phyloP scores from a whole-genome alignment of 306 rosid genomes.

The Corylus heterophylla region DNA sequence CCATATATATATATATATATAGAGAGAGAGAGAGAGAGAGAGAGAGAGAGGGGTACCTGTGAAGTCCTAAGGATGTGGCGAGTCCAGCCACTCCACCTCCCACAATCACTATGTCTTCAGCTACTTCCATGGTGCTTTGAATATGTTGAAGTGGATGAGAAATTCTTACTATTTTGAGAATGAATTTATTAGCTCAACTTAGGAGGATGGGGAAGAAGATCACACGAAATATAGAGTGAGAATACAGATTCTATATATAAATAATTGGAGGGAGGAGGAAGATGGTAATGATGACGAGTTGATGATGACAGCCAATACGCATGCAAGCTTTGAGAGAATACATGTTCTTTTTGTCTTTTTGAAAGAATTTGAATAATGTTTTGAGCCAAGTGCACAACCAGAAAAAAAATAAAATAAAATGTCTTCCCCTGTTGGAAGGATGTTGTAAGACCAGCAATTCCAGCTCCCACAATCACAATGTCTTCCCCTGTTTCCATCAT shows the following conservation, averaged over 20 bases:
- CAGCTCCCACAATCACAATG: conserved; percentile 83
- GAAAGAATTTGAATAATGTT: too few relatives aligned
- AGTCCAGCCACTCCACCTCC: conserved; percentile 88
- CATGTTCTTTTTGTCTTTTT: too few relatives aligned
- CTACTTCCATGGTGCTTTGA: conserved; percentile 28
- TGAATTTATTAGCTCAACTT: neutral
- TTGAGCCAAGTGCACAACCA: too few relatives aligned
- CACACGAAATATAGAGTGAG: neutral
- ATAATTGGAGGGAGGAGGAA: too few relatives aligned
- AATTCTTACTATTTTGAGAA: too few relatives aligned
- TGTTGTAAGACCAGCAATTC: conserved; percentile 72
- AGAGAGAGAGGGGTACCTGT: conserved; percentile 29
- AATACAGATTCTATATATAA: neutral
- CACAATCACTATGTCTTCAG: conserved; percentile 68
- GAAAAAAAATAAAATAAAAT: too few relatives aligned
- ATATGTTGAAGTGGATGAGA: too few relatives aligned
- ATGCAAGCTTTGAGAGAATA: too few relatives aligned
- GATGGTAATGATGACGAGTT: too few relatives aligned
- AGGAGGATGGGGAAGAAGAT: neutral
- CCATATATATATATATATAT: too few relatives aligned
- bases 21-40: neutral
- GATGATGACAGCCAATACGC: too few relatives aligned
- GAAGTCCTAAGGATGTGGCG: conserved; percentile 63
- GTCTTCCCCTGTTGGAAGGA: too few relatives aligned
- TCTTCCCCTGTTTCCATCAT: conserved; percentile 43